Evolutionary conservation across 176 grass and related monocot species (phyloP), one percentile per base, ranked within the genome.

Genomic region (Raddia distichophylla): DNA sequence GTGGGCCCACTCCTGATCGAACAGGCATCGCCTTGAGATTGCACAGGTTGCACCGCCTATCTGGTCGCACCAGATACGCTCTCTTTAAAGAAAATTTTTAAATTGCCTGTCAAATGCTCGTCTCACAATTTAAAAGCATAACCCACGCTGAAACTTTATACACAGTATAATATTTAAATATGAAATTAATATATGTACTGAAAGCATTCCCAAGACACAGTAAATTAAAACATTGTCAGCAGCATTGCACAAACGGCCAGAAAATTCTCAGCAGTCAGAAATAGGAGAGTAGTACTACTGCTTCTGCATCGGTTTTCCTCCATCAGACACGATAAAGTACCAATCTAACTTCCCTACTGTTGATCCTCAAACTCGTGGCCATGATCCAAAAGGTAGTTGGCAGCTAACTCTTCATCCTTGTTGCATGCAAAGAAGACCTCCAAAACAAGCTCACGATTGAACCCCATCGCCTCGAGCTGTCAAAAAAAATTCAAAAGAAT

Each of bases 391-490:
- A 98, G 93, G 78, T 98, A 98, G 82, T 98, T 98, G 67, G 96
- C 96, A 7, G 96, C 93, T 8, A 98, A 83, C 73, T 98, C 96
- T 73, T 98, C 96, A 22, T 98, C 88, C 79, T 94, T 98, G 89
- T 98, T 98, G 82, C 96, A 98, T 9, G 96, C 96, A 88, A 98
- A 98, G 80, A 98, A 98, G 9, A 98, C 96, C 57, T 98, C 90
- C 82, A 98, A 79, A 18, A 95, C 96, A 79, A 98, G 90, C 27
- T 87, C 93, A 58, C 84, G 89, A 35, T 98, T 84, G 83, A 98
- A 98, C 33, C 96, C 96, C 96, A 98, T 98, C 4, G 42, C 93
- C 79, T 98, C 96, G 5, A 98, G 93, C 96, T 98, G 83, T 79
- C 58, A 17, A 71, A 16, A 10, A 27, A 60, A 87, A 10, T 27